Base-by-base conservation (phyloP, 2,329 filamentous ascomycete species). In the Ceratocystis papillata region DNA sequence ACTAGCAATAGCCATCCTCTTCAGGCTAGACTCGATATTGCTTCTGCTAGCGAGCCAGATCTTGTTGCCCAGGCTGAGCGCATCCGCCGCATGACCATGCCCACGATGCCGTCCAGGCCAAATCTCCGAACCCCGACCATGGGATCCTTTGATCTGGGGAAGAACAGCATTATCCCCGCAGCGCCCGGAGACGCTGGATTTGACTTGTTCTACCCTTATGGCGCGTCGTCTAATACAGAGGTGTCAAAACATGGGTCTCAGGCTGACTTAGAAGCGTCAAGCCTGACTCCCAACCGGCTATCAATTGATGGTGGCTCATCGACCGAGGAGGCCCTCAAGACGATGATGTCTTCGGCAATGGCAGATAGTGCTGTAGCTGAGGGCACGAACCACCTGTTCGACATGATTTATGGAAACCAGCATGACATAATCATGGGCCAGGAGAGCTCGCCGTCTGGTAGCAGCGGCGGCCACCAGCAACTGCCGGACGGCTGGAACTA, bases 51-150 rank as follows among this genome's bases (percentile, higher is more conserved):
- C 70, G 81, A 85, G 69, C 80, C 76, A 8, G 80, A 84, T 68
- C 70, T 83, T 15, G 72, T 81, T 0, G 73, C 79, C 57, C 81
- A 84, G 67, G 81, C 84, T 71, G 82, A 85, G 67, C 83, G 81
- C 70, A 71, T 83, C 22, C 78, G 82, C 46, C 79, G 83, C 62
- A 81, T 83, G 76, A 82, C 82, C 10, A 75, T 84, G 75, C 77
- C 81, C 12, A 77, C 72, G 66, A 69, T 73, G 22, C 71, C 72
- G 17, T 41, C 48, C n/a, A 48, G 63, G 22, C 63, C 63, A 10
- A 55, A 15, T 17, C 15, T 64, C 28, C 37, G 60, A 3, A 46
- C 41, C n/a, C 63, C 63, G 20, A n/a, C 30, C 1, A 15, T 64
- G 12, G 41, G 50, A 1, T 44, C 37, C n/a, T 62, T 62, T 28